Percentiles rank a stretch among this genome's conserved stretches.
Conservation (phyloP, 192 early-diverging fungal genomes). For the Borealophlyctis nickersoniae region DNA sequence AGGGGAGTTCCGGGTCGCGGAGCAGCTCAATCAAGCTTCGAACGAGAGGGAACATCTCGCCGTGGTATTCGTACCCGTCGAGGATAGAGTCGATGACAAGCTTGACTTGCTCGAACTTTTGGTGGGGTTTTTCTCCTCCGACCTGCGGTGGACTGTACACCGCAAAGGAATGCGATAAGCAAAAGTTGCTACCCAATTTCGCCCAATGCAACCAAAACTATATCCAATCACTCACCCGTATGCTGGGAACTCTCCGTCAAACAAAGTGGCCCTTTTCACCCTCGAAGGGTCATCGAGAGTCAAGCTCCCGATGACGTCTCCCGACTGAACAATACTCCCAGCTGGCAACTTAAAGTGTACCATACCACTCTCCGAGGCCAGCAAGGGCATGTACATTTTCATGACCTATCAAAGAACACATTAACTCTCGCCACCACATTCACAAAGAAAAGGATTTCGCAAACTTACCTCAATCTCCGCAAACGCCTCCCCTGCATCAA, state of each 20-base stretch:
- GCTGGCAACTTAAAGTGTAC: constrained; percentile 87
- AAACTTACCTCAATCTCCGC: constrained; percentile 89
- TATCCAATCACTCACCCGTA: constrained; percentile 27
- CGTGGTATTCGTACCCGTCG: constrained; percentile 84
- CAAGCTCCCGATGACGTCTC: constrained; percentile 91
- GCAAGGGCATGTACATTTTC: constrained; percentile 99
- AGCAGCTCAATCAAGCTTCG: constrained; percentile 74
- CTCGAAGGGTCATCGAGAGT: constrained; percentile 90
- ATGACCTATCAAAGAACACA: constrained; percentile 60
- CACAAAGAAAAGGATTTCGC: constrained; percentile 7
- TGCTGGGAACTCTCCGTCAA: constrained; percentile 45
- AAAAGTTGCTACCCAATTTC: background rate
- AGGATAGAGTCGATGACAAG: constrained; percentile 70
- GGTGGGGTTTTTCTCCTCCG: constrained; percentile 84
- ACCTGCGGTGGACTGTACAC: constrained; percentile 70
- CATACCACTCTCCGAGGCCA: constrained; percentile 85
- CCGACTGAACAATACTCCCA: constrained; percentile 76
- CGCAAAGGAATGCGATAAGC: constrained; percentile 20
- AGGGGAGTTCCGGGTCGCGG: constrained; percentile 76
- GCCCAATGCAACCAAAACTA: background rate
- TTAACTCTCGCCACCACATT: background rate
- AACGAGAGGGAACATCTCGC: constrained; percentile 64
- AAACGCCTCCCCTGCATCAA: constrained; percentile 84
- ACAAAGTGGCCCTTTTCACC: constrained; percentile 86
- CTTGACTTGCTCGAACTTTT: constrained; percentile 66